Evolutionary conservation across 2,329 filamentous ascomycete species (phyloP).

Genomic region (Aspergillus thermomutatus): DNA sequence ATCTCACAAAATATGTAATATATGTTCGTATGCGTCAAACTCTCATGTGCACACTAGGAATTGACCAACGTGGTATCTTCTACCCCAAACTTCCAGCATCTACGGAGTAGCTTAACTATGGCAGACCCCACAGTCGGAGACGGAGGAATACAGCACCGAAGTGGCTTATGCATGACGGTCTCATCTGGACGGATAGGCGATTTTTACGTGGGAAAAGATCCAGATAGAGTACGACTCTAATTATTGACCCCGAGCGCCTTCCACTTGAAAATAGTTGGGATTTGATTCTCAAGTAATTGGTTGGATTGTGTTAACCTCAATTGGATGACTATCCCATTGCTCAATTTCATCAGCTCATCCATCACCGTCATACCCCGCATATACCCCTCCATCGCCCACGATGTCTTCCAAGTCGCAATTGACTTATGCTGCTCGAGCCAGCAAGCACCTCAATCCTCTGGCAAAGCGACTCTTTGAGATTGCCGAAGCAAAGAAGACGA

Average conservation of each 20-base stretch:
- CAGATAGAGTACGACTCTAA: neutral
- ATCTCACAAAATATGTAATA: neutral
- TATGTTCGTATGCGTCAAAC: neutral
- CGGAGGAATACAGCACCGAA: slow-evolving; percentile 7
- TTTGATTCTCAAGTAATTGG: neutral
- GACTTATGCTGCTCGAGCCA: slow-evolving; percentile 38
- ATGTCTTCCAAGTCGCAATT: slow-evolving; percentile 46
- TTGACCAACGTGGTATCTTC: neutral
- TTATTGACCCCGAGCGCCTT: neutral
- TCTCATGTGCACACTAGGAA: neutral
- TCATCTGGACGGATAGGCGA: neutral
- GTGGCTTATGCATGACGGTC: slow-evolving; percentile 3
- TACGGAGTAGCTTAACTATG: slow-evolving; percentile 2
- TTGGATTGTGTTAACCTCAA: neutral
- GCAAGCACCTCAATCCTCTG: slow-evolving; percentile 43
- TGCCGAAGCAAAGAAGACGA: slow-evolving; percentile 47
- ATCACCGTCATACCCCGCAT: slow-evolving; percentile 9
- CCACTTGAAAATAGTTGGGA: no score
- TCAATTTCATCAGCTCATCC: neutral
- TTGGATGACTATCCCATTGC: neutral
- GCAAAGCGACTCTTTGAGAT: slow-evolving; percentile 44
- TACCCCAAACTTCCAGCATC: neutral
- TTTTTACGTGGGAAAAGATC: neutral
- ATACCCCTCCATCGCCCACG: slow-evolving; percentile 19
- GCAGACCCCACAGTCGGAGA: slow-evolving; percentile 11